Evolutionary conservation across 1,284 basidiomycete genomes (phyloP).

Genomic region (Ceratobasidium sp.): DNA sequence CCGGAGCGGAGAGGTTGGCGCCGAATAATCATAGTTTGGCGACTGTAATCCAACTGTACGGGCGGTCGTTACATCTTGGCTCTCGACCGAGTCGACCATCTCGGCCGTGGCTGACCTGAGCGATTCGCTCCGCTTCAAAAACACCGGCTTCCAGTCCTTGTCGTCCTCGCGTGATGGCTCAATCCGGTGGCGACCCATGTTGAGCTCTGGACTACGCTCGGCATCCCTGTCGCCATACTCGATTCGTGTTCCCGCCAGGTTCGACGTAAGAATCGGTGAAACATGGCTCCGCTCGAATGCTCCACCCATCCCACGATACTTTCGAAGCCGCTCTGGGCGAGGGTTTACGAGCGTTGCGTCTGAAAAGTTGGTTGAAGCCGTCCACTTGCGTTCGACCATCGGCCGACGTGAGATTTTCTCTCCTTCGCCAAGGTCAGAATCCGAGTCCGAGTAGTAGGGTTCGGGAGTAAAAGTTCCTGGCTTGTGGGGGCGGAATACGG

Average conservation of each 20-base stretch:
- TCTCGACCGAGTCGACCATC: background rate
- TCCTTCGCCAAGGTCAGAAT: slow-evolving; percentile 22
- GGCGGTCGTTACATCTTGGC: slow-evolving; percentile 29
- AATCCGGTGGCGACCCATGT: slow-evolving; percentile 19
- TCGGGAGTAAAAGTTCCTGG: slow-evolving; percentile 21
- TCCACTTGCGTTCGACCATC: slow-evolving; percentile 24
- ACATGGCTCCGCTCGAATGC: background rate
- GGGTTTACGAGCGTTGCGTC: slow-evolving; percentile 30
- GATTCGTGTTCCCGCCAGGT: background rate
- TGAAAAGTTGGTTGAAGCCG: slow-evolving; percentile 32
- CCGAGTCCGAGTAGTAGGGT: slow-evolving; percentile 28
- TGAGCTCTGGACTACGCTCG: slow-evolving; percentile 29
- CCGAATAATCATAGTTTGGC: background rate
- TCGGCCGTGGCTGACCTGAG: slow-evolving; percentile 18
- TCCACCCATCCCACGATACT: slow-evolving; percentile 11
- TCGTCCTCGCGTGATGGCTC: slow-evolving; percentile 27
- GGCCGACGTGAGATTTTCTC: background rate
- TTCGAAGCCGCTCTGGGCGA: slow-evolving; percentile 9
- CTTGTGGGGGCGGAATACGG: slow-evolving; percentile 15
- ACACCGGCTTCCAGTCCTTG: slow-evolving; percentile 28
- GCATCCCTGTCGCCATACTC: slow-evolving; percentile 38
- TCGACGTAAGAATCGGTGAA: slow-evolving; percentile 6
- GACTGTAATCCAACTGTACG: background rate
- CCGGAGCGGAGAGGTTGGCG: background rate
- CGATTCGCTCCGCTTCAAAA: slow-evolving; percentile 38